A percentile compares a stretch with the other conserved stretches of the same genome.
Conservation (phyloP, 2,329 filamentous ascomycete species). For the Colletotrichum cereale region DNA sequence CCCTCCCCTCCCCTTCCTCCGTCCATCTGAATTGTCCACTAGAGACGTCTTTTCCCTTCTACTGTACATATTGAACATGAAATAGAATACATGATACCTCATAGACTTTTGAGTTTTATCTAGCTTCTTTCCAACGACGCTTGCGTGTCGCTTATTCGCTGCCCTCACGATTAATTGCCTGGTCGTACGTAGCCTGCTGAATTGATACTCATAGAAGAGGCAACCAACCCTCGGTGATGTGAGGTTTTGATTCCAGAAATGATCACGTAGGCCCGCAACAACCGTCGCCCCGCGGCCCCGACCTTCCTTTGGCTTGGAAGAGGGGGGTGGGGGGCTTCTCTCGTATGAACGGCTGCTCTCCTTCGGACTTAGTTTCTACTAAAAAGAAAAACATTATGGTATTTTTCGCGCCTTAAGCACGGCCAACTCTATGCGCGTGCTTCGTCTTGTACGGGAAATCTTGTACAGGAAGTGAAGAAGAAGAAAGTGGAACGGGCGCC, state of each 20-base stretch:
- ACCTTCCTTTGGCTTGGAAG: no score
- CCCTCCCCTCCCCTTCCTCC: not conserved
- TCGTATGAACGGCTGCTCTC: no score
- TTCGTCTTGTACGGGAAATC: not conserved
- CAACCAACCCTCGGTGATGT: no score
- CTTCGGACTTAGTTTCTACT: no score
- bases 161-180: not conserved
- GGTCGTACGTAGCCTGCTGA: no score
- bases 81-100: not conserved
- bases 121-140: not conserved
- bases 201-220: no score
- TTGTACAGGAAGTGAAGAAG: not conserved
- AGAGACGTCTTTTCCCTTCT: not conserved
- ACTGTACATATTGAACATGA: slow-evolving; percentile 5
- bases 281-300: no score
- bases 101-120: not conserved
- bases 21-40: not conserved
- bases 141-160: not conserved
- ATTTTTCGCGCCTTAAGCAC: not conserved
- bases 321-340: no score
- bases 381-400: no score
- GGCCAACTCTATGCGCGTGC: not conserved
- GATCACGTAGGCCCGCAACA: no score
- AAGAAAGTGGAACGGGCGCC: not conserved
- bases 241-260: no score